phyloP scores from a whole-genome alignment of 2,329 filamentous ascomycete species.

The Ascochyta viciae-villosae region DNA sequence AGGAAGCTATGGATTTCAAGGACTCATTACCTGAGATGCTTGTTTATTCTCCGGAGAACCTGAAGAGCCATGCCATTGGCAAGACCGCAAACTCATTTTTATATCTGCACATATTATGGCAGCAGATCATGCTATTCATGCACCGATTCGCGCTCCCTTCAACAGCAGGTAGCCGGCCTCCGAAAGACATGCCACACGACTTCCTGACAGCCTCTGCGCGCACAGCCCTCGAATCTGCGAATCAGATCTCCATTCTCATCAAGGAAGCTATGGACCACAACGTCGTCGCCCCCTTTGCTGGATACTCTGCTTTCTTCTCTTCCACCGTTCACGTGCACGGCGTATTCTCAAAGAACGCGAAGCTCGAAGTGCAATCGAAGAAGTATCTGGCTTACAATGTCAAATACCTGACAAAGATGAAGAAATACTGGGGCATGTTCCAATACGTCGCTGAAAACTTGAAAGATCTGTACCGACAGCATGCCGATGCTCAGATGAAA shows the following conservation, averaged over 20 bases:
- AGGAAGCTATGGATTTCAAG: constrained; percentile 74
- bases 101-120: constrained; percentile 86
- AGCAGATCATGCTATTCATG: constrained; percentile 89
- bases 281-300: constrained; percentile 88
- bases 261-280: constrained; percentile 80
- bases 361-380: constrained; percentile 79
- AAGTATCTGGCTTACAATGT: constrained; percentile 86
- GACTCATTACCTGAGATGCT: constrained; percentile 72
- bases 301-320: constrained; percentile 92
- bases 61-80: constrained; percentile 83
- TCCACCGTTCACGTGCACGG: constrained; percentile 94
- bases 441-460: constrained; percentile 95
- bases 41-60: constrained; percentile 80
- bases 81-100: constrained; percentile 90
- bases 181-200: constrained; percentile 74
- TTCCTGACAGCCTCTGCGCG: constrained; percentile 79
- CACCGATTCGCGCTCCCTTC: constrained; percentile 83
- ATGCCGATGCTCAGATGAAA: constrained; percentile 78
- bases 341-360: constrained; percentile 83
- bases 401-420: constrained; percentile 91
- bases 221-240: constrained; percentile 82
- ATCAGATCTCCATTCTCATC: constrained; percentile 83
- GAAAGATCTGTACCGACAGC: constrained; percentile 84
- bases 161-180: constrained; percentile 68
- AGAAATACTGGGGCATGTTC: constrained; percentile 98